These are phyloP conservation scores for Hemisphaericaspora lyxosophila DNA, from an alignment of 1,139 yeast species.

Conservation along the genomic window DNA sequence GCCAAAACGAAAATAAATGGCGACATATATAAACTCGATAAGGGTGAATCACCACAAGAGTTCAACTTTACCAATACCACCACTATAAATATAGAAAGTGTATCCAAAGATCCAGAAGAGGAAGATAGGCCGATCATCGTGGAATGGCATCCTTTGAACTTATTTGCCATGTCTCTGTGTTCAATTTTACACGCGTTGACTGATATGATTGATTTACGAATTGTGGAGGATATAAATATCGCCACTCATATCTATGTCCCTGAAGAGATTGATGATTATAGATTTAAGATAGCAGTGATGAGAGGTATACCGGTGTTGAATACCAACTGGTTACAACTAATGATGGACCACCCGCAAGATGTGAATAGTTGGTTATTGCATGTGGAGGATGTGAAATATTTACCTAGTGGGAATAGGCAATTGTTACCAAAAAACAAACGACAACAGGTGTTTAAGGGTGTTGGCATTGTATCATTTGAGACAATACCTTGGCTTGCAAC, in stretches of 20 bases:
- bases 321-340: conserved; percentile 23
- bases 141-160: conserved; percentile 26
- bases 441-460: conserved; percentile 13
- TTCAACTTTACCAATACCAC: conserved; percentile 18
- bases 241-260: conserved; percentile 27
- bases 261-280: conserved; percentile 9
- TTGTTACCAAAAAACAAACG: conserved; percentile 19
- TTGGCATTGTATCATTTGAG: conserved; percentile 12
- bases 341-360: conserved; percentile 14
- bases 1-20: conserved; percentile 35
- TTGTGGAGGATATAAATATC: conserved; percentile 17
- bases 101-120: conserved; percentile 8
- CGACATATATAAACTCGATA: conserved; percentile 21
- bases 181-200: conserved; percentile 1
- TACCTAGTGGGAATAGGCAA: conserved; percentile 18
- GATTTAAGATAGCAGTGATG: conserved; percentile 24
- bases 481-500: conserved; percentile 11
- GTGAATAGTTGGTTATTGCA: conserved; percentile 24
- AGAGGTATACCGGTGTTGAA: conserved; percentile 29
- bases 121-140: conserved; percentile 19
- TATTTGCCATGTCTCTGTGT: conserved; percentile 6
- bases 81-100: conserved; percentile 21
- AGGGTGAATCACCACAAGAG: conserved; percentile 19
- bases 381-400: conserved; percentile 14
- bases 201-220: conserved; percentile 22